Conservation (phyloP, 257 asterid genomes). For the Leonotis leonurus region DNA sequence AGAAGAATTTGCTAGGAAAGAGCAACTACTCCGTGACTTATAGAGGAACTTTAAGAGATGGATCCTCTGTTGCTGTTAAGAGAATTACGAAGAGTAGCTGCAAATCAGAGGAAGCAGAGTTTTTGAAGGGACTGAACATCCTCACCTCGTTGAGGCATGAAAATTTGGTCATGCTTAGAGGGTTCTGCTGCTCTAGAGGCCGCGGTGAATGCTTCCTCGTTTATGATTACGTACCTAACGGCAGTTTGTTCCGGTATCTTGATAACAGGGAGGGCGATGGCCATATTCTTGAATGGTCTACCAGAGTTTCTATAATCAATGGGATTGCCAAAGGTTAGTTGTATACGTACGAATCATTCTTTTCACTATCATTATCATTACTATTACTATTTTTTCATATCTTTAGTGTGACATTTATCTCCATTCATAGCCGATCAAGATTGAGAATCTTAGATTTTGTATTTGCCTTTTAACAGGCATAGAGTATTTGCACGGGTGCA, state of each 20-base stretch:
- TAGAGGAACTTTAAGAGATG: conserved; percentile 69
- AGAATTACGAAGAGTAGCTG: conserved; percentile 76
- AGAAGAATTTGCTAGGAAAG: conserved; percentile 65
- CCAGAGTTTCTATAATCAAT: conserved; percentile 58
- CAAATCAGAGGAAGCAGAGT: conserved; percentile 79
- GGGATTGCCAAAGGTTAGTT: conserved; percentile 78
- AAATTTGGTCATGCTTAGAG: conserved; percentile 63
- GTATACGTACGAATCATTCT: neutral
- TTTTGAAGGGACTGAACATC: conserved; percentile 59
- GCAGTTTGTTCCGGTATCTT: conserved; percentile 54
- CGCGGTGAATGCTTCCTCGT: conserved; percentile 82
- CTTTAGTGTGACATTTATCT: neutral
- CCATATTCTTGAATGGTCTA: conserved; percentile 67
- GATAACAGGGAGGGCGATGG: conserved; percentile 54
- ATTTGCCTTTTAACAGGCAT: conserved; percentile 40
- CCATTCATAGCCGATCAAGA: neutral
- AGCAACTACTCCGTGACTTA: conserved; percentile 62
- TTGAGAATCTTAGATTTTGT: neutral
- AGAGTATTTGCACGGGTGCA: conserved; percentile 58
- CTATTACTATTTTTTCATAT: neutral
- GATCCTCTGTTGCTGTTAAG: conserved; percentile 67
- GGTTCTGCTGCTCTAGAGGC: conserved; percentile 80
- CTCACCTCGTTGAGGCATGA: conserved; percentile 74
- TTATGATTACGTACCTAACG: conserved; percentile 67
- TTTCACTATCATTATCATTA: neutral